Conservation (phyloP, 768 basidiomycete species). For the Pulveroboletus sp. region DNA sequence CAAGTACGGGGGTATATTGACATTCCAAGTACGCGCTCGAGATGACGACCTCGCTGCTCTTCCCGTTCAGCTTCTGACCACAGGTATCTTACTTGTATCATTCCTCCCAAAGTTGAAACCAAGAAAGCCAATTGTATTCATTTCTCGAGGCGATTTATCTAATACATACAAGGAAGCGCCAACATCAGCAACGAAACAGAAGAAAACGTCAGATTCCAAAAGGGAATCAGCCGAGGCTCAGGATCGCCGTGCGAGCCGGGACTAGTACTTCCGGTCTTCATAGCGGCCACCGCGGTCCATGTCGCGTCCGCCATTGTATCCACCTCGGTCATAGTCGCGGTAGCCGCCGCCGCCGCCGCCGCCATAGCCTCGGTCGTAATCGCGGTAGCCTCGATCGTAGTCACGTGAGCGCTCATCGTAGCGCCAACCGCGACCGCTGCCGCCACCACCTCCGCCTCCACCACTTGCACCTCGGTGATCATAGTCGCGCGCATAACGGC, state of each 20-base stretch:
- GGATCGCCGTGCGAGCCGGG: not conserved
- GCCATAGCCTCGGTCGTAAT: constrained; percentile 24
- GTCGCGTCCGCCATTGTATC: constrained; percentile 37
- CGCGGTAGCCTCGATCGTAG: constrained; percentile 38
- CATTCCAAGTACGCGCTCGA: too few relatives aligned
- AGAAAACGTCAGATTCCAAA: not conserved
- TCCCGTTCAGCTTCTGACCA: too few relatives aligned
- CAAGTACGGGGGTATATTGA: too few relatives aligned
- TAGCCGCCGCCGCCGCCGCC: constrained; percentile 27
- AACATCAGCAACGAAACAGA: not conserved
- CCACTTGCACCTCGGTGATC: constrained; percentile 51
- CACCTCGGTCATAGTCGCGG: constrained; percentile 32
- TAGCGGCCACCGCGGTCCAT: constrained; percentile 40
- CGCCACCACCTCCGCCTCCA: too few relatives aligned
- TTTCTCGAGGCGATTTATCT: constrained; percentile 11
- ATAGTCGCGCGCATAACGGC: constrained; percentile 69
- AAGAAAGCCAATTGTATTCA: constrained; percentile 21
- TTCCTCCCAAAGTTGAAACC: not conserved
- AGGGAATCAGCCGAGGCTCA: not conserved
- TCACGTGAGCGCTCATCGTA: constrained; percentile 33
- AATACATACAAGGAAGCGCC: constrained; percentile 22
- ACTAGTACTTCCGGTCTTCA: constrained; percentile 43
- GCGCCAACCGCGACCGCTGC: constrained; percentile 38
- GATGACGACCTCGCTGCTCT: too few relatives aligned
- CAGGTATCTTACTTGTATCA: too few relatives aligned